Conservation (phyloP, 2,329 filamentous ascomycete genomes). For the Fonsecaea erecta region DNA sequence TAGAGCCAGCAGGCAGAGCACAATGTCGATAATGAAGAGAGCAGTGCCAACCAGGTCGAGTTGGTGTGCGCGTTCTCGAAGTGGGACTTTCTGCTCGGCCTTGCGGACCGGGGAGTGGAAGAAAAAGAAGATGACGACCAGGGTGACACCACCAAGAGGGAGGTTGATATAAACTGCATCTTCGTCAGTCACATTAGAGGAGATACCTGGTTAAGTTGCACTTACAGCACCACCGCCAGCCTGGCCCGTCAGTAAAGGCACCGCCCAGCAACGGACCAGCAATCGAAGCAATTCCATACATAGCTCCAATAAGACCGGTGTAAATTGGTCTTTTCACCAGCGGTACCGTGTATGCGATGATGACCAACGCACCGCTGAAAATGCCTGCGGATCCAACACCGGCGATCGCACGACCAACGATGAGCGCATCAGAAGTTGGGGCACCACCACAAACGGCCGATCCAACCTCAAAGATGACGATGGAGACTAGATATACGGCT, state of each 20-base stretch:
- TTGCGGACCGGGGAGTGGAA: conserved; percentile 48
- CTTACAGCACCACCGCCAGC: conserved; percentile 45
- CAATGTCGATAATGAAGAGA: conserved; percentile 51
- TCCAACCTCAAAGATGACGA: conserved; percentile 52
- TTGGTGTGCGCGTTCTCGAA: conserved; percentile 48
- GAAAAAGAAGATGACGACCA: conserved; percentile 55
- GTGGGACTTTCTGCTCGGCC: conserved; percentile 39
- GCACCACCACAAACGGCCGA: conserved; percentile 49
- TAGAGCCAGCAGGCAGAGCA: conserved; percentile 56
- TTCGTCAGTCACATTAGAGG: background rate
- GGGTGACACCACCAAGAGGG: conserved; percentile 47
- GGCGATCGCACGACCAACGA: conserved; percentile 44
- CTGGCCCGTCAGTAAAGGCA: conserved; percentile 48
- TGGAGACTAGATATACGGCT: conserved; percentile 46
- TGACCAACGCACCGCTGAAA: conserved; percentile 40
- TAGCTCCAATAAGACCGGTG: conserved; percentile 55
- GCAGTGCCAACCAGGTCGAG: conserved; percentile 51
- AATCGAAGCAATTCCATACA: conserved; percentile 51
- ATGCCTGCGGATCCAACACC: conserved; percentile 42
- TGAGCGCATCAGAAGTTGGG: conserved; percentile 41
- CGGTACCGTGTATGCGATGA: conserved; percentile 51
- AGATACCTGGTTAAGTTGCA: background rate
- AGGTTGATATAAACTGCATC: conserved; percentile 52
- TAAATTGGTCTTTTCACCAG: conserved; percentile 60
- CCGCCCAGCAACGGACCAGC: conserved; percentile 46